phyloP scores from a whole-genome alignment of 805 yeast species.

The Pichia thaimueangensis region DNA sequence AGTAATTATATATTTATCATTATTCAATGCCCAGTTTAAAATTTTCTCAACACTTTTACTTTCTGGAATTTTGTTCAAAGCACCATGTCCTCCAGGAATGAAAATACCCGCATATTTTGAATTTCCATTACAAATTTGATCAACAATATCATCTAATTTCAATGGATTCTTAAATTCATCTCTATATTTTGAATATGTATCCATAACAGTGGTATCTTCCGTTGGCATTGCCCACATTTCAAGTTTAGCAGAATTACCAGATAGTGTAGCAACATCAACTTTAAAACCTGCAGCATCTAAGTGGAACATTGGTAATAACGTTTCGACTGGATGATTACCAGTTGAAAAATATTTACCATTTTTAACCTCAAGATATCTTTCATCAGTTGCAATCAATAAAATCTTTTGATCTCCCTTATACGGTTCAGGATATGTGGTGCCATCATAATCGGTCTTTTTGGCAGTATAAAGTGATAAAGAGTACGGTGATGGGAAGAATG shows the following conservation, averaged over 20 bases:
- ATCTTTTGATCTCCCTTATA: constrained; percentile 7
- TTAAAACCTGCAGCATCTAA: constrained; percentile 11
- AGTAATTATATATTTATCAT: constrained; percentile 9
- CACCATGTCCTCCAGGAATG: constrained; percentile 13
- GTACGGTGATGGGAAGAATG: constrained; percentile 13
- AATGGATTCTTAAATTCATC: constrained; percentile 2
- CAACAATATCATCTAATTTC: constrained; percentile 4
- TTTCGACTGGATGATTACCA: constrained; percentile 13
- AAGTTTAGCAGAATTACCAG: constrained; percentile 10
- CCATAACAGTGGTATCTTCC: constrained; percentile 9
- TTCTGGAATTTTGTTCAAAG: constrained; percentile 7
- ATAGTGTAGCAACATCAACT: constrained; percentile 10
- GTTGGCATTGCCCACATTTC: constrained; percentile 14
- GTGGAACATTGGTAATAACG: constrained; percentile 11
- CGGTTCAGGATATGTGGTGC: constrained; percentile 7
- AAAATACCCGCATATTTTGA: constrained; percentile 11
- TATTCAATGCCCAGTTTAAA: constrained; percentile 9
- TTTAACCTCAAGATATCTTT: constrained; percentile 8
- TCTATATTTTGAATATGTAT: constrained; percentile 4
- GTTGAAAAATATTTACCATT: constrained; percentile 11
- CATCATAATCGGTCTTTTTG: constrained; percentile 10
- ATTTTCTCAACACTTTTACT: constrained; percentile 5
- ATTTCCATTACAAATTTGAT: neutral
- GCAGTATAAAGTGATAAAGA: constrained; percentile 11
- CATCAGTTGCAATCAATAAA: constrained; percentile 8